Conservation (phyloP, 208 protist genomes). For the Naegleria lovaniensis region DNA sequence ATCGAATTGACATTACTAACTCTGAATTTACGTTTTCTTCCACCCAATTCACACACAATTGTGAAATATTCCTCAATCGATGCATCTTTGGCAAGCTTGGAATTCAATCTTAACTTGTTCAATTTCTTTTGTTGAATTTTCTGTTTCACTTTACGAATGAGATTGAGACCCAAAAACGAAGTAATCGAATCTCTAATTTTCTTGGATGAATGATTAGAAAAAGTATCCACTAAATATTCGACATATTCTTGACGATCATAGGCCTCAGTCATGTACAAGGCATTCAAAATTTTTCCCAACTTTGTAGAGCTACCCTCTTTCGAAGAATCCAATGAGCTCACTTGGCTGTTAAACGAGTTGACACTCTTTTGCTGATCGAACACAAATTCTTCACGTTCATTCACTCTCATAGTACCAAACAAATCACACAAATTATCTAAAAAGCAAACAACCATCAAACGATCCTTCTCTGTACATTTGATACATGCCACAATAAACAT, state of each 20-base stretch:
- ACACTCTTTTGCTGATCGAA: not conserved
- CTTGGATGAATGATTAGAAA: not conserved
- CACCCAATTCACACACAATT: not conserved
- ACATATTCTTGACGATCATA: not conserved
- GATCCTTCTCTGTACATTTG: not conserved
- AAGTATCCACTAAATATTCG: not conserved
- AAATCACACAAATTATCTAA: not conserved
- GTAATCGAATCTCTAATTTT: not conserved
- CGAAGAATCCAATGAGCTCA: not conserved
- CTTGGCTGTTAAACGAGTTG: not conserved
- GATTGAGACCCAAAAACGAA: not conserved
- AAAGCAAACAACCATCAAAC: not conserved
- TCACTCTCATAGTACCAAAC: not conserved
- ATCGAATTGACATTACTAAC: not conserved
- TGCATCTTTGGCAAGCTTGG: not conserved
- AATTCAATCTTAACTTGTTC: not conserved
- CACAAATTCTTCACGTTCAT: not conserved
- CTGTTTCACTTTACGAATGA: not conserved
- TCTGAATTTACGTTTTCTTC: not conserved
- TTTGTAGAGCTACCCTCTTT: not conserved
- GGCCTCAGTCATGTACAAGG: not conserved
- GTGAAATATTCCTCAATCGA: not conserved
- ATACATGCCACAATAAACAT: not conserved
- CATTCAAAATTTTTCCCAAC: not conserved
- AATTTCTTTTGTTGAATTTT: not conserved